phyloP scores from a whole-genome alignment of 768 basidiomycete genomes.

The Butyriboletus loyo region DNA sequence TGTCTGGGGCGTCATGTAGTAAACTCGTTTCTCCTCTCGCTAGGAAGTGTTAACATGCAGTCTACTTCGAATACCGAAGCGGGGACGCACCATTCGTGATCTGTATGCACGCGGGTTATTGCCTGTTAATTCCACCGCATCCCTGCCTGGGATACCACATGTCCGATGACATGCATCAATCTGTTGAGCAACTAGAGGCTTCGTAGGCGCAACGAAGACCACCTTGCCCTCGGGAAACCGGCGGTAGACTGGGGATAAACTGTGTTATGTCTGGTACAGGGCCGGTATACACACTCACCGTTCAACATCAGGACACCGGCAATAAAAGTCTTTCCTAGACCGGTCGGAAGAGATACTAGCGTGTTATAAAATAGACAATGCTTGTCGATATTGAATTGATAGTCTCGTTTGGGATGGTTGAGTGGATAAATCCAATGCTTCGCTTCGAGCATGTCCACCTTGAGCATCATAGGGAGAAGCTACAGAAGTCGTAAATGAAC shows the following conservation, averaged over 20 bases:
- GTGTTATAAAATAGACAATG: conserved; percentile 88
- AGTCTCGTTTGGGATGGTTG: conserved; percentile 84
- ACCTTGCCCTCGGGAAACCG: conserved; percentile 94
- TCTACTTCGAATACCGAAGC: background rate
- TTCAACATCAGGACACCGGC: conserved; percentile 97
- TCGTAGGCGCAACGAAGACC: conserved; percentile 93
- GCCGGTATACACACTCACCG: conserved; percentile 47
- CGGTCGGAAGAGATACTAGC: conserved; percentile 91
- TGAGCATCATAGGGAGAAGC: conserved; percentile 76
- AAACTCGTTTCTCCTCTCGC: conserved; percentile 83
- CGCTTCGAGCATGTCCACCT: conserved; percentile 71
- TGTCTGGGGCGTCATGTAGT: conserved; percentile 97
- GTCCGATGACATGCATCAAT: conserved; percentile 88
- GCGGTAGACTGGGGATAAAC: conserved; percentile 61
- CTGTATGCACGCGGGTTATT: conserved; percentile 54
- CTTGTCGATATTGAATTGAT: conserved; percentile 91
- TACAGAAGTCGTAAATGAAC: conserved; percentile 25
- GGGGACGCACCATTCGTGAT: conserved; percentile 53
- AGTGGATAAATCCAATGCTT: conserved; percentile 91
- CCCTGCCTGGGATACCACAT: conserved; percentile 87
- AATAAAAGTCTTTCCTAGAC: conserved; percentile 96
- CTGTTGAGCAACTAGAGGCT: conserved; percentile 94
- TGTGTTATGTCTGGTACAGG: background rate
- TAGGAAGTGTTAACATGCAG: conserved; percentile 25
- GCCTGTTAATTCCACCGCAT: conserved; percentile 87